Evolutionary conservation across 2,329 filamentous ascomycete genomes (phyloP), one percentile per base, ranked within the genome.

Genomic region (Colletotrichum chlorophyti): DNA sequence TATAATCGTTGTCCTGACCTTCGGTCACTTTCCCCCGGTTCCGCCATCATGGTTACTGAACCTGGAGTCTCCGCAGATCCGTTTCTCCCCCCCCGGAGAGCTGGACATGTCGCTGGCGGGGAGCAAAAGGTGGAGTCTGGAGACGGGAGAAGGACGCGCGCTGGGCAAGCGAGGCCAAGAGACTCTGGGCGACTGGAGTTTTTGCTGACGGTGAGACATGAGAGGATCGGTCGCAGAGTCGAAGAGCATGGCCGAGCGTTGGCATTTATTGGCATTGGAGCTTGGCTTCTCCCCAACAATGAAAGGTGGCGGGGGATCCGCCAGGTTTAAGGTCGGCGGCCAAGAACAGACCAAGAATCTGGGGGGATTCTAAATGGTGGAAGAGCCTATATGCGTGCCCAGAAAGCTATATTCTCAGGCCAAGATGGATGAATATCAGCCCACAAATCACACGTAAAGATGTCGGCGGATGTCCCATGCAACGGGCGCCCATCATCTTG

Each of bases 241-340:
- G 34, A 53, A 19, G 12, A 24, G 51, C 24, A 32, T 24, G 42
- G 48, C 49, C 54, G 42, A 58, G 54, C 54, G 49, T 58, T 58
- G 48, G 53, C 47, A 53, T 53, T 40, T 52, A 53, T 58, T 53
- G 54, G 41, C 48, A 46, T 34, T 53, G 21, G 48, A 47, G 38
- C 54, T 58, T 53, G 48, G 54, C 54, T 42, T 14, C 17, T 17
- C 26, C 11, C 17, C 12, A 19, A 19, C 34, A 34, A 21, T 26
- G 2, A 32, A 9, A 23, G 7, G 14, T 8, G 24, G 34, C 26
- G 35, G 51, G 43, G 42, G 14, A 19, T 32, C 19, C 26, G 19
- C 43, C 17, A n/a, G 19, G 29, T n/a, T 2, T 12, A 41, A 31
- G 24, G 35, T 32, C 5, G 48, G 51, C 14, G 26, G 51, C 42